A percentile compares a stretch with the other conserved stretches of the same genome.
Conservation (phyloP, 2,329 filamentous ascomycete genomes). For the Bipolaris oryzae region DNA sequence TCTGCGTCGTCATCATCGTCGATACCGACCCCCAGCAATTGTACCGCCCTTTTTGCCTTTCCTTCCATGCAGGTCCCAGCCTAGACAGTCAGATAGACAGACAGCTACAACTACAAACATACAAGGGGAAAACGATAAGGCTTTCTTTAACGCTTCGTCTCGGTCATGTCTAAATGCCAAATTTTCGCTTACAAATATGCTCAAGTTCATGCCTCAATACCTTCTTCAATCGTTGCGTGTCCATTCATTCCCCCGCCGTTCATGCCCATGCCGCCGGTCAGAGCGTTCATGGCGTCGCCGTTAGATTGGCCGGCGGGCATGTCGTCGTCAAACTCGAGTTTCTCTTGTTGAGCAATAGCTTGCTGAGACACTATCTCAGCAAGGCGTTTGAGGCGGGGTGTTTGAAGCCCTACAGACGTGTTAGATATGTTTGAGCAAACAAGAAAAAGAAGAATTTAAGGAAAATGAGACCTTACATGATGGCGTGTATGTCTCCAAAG, state of each 20-base stretch:
- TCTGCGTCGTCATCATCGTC: slow-evolving; percentile 1
- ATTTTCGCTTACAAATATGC: slow-evolving; percentile 15
- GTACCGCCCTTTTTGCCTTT: not conserved
- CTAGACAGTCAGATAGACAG: slow-evolving; percentile 6
- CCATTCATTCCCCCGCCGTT: slow-evolving; percentile 22
- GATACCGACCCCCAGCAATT: slow-evolving; percentile 2
- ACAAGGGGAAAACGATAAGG: not conserved
- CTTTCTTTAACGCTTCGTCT: slow-evolving; percentile 9
- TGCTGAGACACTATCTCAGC: slow-evolving; percentile 98
- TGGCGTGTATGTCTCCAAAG: slow-evolving; percentile 95
- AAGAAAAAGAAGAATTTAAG: not conserved
- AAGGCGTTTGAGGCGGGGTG: slow-evolving; percentile 88
- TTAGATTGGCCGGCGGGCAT: slow-evolving; percentile 23
- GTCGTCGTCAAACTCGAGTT: slow-evolving; percentile 63
- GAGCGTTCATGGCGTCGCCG: slow-evolving; percentile 29
- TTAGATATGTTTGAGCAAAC: slow-evolving; percentile 30
- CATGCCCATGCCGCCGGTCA: slow-evolving; percentile 19
- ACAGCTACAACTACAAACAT: slow-evolving; percentile 11
- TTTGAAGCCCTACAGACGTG: slow-evolving; percentile 78
- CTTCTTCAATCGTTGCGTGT: slow-evolving; percentile 27
- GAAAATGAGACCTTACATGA: slow-evolving; percentile 72
- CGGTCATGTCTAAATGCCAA: slow-evolving; percentile 19
- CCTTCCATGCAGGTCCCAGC: slow-evolving; percentile 6
- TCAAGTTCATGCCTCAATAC: slow-evolving; percentile 23
- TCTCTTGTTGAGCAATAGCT: slow-evolving; percentile 93